Base-by-base conservation (phyloP, 2,329 filamentous ascomycete genomes). In the Zalaria sp. region DNA sequence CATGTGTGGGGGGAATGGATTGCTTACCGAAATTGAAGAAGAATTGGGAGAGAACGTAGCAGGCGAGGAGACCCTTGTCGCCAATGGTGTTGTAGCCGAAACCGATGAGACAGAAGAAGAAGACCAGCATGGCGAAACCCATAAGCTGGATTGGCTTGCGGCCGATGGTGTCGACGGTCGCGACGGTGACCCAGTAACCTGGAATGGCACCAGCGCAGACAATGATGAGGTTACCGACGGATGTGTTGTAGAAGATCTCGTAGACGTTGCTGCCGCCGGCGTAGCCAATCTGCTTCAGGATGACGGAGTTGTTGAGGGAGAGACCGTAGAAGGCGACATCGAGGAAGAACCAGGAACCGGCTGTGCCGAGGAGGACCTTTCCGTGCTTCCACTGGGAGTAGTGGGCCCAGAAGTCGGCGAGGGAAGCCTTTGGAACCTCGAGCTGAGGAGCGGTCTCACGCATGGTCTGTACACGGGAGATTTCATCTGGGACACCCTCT, bases 301-400 rank as follows among this genome's bases (percentile, higher is more conserved):
- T 84, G 45, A 76, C 73, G 25, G 78, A 75, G 60, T 85, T 87
- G 29, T 87, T 88, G 39, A 89, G 68, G 29, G 79, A 79, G 25
- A 88, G 72, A 50, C 62, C 61, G 45, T 66, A 63, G 48, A 65
- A 64, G 55, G 70, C 70, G 34, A 75, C 68, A 55, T 88, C 83
- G 41, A 84, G 77, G 62, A 83, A 74, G 61, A 88, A 89, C 84
- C 85, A 93, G 2, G 84, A 89, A 34, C 81, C 80, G 8, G 83
- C 81, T 8, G 83, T 89, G n/a, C 83, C 83, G 35, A 86, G 66
- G 0, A 86, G 73, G 10, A 87, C 71, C 55, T 79, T 76, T 42
- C 72, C 77, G 57, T 89, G 79, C 65, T 77, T 82, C 68, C 73
- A 77, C 55, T 80, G 73, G 44, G 68, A 58, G 60, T 86, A 89